These are phyloP conservation scores for Lentinula detonsa DNA, from an alignment of 768 basidiomycete species.

Conservation along the genomic window DNA sequence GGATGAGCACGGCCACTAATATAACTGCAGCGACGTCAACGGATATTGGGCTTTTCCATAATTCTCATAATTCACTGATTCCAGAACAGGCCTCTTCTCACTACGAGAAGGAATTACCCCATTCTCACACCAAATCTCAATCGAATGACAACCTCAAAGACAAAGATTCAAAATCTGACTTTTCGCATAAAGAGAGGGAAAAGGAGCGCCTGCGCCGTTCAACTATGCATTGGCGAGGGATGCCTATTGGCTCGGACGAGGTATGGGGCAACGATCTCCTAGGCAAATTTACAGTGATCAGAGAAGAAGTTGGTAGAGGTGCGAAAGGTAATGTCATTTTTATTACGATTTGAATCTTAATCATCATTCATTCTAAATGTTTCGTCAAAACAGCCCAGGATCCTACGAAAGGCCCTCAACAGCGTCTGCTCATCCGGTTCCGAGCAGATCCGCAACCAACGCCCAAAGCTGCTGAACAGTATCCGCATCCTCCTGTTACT, in stretches of 20 bases:
- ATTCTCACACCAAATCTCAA: neutral
- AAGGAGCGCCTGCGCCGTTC: slow-evolving; percentile 6
- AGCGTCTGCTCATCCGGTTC: slow-evolving; percentile 56
- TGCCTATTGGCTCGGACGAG: slow-evolving; percentile 50
- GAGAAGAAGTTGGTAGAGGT: slow-evolving; percentile 31
- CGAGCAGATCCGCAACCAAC: slow-evolving; percentile 21
- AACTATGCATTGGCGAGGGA: slow-evolving; percentile 35
- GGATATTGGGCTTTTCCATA: neutral
- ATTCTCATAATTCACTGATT: no score
- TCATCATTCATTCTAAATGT: slow-evolving; percentile 1
- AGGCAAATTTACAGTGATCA: slow-evolving; percentile 59
- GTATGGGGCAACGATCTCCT: slow-evolving; percentile 61
- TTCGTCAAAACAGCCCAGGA: slow-evolving; percentile 31
- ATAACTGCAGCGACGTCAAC: neutral
- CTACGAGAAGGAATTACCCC: neutral
- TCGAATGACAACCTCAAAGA: neutral
- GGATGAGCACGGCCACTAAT: neutral
- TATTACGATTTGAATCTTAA: slow-evolving; percentile 3
- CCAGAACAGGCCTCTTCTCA: neutral
- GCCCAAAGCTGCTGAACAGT: neutral
- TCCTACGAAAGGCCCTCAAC: slow-evolving; percentile 54
- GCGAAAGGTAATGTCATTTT: slow-evolving; percentile 20
- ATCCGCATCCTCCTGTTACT: slow-evolving; percentile 29
- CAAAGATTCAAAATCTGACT: slow-evolving; percentile 4
- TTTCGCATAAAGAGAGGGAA: slow-evolving; percentile 2